Base-by-base conservation (phyloP, 176 grass and related monocot genomes). In the Dactylis glomerata region DNA sequence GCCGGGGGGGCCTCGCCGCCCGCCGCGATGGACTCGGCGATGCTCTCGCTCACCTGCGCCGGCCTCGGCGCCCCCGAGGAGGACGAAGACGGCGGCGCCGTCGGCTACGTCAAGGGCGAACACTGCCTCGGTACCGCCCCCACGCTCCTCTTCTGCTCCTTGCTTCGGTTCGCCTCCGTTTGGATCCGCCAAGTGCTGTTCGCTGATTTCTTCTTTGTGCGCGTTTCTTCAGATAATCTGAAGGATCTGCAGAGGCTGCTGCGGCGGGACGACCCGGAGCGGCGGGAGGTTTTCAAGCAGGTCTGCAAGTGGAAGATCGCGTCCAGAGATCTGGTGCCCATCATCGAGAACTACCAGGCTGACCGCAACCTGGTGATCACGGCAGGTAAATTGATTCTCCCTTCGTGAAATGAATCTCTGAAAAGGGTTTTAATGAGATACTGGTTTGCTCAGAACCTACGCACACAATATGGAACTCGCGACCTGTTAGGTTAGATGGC, bases 231-330 rank as follows among this genome's bases (percentile, higher is more conserved):
- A 97, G 95, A 97, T 84, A 94, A 92, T 64, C 76, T 97, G 62
- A 97, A 94, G 82, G 95, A 97, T 78, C 77, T 94, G 69, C 92
- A 94, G 73, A 83, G 94, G 49, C 94, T 91, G 27, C 90, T 97
- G 28, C 84, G 94, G 46, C 88, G 94, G 15, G 94, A 97, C 47
- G 86, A 97, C 67, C 90, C 95, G 8, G 73, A 92, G 66, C 88
- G 80, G 78, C 78, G 92, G 36, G 86, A 92, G 40, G 90, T 97
- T 38, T 97, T 94, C 92, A 94, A 91, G 77, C 95, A 92, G 92
- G 91, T 97, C 12, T 94, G 95, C 83, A 92, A 91, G 85, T 97
- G 90, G 95, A 94, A 88, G 22, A 91, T 86, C 24, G 90, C 93
- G 17, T 94, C 88, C 28, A 85, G 62, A 15, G 90, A 97, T 89